These are phyloP conservation scores for Fusarium poae DNA, from an alignment of 2,329 filamentous ascomycete species.

Conservation along the genomic window DNA sequence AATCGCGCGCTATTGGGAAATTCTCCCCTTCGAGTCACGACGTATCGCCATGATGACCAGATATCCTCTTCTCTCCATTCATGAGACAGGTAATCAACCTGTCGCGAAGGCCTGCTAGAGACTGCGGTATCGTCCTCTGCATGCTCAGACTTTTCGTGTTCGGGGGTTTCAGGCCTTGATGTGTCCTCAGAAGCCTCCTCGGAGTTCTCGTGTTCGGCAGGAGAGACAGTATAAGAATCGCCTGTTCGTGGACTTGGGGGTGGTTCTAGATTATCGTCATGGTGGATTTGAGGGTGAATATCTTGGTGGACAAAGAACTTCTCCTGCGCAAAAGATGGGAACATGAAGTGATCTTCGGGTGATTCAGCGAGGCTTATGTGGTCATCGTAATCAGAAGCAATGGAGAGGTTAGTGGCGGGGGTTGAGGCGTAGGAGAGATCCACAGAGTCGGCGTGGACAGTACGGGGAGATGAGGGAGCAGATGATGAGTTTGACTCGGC, in stretches of 20 bases:
- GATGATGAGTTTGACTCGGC: conserved; percentile 66
- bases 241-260: conserved; percentile 64
- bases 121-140: conserved; percentile 86
- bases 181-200: conserved; percentile 54
- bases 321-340: conserved; percentile 62
- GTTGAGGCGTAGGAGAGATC: conserved; percentile 72
- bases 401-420: conserved; percentile 72
- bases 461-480: conserved; percentile 68
- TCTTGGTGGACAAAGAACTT: conserved; percentile 58
- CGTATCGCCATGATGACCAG: conserved; percentile 96
- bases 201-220: conserved; percentile 66
- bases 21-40: conserved; percentile 81
- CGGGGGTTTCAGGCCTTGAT: conserved; percentile 70
- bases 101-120: conserved; percentile 79
- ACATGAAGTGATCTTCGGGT: conserved; percentile 62
- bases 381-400: conserved; percentile 69
- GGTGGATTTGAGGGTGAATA: conserved; percentile 43
- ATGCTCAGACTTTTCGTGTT: conserved; percentile 62
- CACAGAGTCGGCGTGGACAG: conserved; percentile 65
- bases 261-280: conserved; percentile 61
- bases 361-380: conserved; percentile 59
- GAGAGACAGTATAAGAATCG: conserved; percentile 66
- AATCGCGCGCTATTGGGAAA: conserved; percentile 85
- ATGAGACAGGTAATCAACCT: conserved; percentile 96
- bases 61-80: conserved; percentile 96